Evolutionary conservation across 2,329 filamentous ascomycete species (phyloP).

Genomic region (Whalleya microplaca): DNA sequence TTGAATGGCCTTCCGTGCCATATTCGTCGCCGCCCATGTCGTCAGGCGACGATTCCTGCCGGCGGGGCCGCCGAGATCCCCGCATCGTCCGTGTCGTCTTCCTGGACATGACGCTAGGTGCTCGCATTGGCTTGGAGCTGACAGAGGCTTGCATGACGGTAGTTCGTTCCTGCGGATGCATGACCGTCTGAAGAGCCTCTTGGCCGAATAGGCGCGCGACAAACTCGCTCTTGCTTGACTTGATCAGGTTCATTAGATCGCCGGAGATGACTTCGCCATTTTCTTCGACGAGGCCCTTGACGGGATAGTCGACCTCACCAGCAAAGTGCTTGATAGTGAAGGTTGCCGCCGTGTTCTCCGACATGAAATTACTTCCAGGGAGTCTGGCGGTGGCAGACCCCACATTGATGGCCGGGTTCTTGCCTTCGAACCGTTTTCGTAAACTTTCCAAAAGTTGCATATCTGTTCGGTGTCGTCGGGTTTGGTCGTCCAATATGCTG

Average conservation of each 20-base stretch:
- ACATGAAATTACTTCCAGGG: slow-evolving; percentile 87
- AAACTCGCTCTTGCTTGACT: slow-evolving; percentile 85
- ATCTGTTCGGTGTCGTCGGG: slow-evolving; percentile 84
- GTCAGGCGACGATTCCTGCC: slow-evolving; percentile 46
- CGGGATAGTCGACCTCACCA: slow-evolving; percentile 92
- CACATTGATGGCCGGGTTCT: slow-evolving; percentile 87
- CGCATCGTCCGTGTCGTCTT: slow-evolving; percentile 58
- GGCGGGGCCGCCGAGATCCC: slow-evolving; percentile 39
- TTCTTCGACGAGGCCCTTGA: slow-evolving; percentile 86
- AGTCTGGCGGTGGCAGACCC: slow-evolving; percentile 74
- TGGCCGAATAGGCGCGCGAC: slow-evolving; percentile 93
- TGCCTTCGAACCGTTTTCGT: slow-evolving; percentile 90
- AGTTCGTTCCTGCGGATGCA: slow-evolving; percentile 87
- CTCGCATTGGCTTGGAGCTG: slow-evolving; percentile 90
- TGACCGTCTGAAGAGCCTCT: slow-evolving; percentile 86
- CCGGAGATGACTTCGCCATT: slow-evolving; percentile 96
- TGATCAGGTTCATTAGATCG: slow-evolving; percentile 93
- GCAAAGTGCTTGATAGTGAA: slow-evolving; percentile 97
- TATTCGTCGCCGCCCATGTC: slow-evolving; percentile 53
- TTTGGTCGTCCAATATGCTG: slow-evolving; percentile 95
- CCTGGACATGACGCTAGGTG: slow-evolving; percentile 87
- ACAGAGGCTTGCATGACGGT: slow-evolving; percentile 96
- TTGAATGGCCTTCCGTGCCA: slow-evolving; percentile 23
- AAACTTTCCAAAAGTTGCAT: slow-evolving; percentile 88
- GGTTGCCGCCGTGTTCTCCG: slow-evolving; percentile 75